Evolutionary conservation across 768 basidiomycete genomes (phyloP).

Genomic region (Dacryopinax spathularia): DNA sequence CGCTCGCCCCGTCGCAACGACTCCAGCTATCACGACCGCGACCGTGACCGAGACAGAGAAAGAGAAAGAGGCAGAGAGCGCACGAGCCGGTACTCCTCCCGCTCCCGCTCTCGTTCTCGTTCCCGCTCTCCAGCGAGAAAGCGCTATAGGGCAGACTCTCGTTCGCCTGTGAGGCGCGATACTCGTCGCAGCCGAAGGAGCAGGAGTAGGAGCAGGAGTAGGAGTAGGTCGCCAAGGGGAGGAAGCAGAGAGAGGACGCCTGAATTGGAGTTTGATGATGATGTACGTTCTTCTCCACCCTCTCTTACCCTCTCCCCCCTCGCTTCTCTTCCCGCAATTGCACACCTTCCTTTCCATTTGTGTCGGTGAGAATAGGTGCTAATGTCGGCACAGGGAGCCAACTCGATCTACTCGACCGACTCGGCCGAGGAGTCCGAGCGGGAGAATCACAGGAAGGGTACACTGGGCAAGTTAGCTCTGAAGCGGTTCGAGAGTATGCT

Average conservation of each 20-base stretch:
- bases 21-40: conserved; percentile 12
- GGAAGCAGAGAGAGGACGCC: conserved; percentile 37
- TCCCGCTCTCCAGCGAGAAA: conserved; percentile 19
- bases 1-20: neutral
- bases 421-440: conserved; percentile 87
- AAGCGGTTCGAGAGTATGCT: conserved; percentile 84
- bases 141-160: too few relatives aligned
- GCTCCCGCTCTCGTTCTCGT: conserved; percentile 33
- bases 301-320: neutral
- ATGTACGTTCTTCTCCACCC: conserved; percentile 31
- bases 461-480: conserved; percentile 63
- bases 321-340: too few relatives aligned
- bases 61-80: conserved; percentile 11
- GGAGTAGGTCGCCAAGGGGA: neutral
- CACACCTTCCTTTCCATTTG: neutral
- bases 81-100: conserved; percentile 25
- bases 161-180: conserved; percentile 31
- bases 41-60: conserved; percentile 26
- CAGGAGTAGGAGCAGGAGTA: conserved; percentile 4
- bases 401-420: conserved; percentile 81
- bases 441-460: conserved; percentile 61
- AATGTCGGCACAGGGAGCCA: conserved; percentile 59
- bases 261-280: conserved; percentile 55
- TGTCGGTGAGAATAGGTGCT: neutral
- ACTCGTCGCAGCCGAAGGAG: neutral